Evolutionary conservation across 2,329 filamentous ascomycete species (phyloP).

Genomic region (Aspergillus sp.): DNA sequence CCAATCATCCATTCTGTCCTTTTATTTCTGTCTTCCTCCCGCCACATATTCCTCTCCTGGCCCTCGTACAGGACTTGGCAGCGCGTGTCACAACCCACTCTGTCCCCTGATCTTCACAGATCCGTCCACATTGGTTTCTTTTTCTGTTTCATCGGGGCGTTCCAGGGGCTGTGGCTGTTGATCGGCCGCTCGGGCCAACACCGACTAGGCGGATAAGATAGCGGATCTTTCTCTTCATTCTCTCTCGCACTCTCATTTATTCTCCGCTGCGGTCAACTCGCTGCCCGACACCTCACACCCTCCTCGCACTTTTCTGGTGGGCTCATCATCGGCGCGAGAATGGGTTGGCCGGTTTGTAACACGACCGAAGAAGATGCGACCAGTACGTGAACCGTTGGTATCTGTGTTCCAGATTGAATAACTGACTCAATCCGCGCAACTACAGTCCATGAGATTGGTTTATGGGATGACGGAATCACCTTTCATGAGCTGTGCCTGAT

Average conservation of each 20-base stretch:
- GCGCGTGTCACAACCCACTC: no score
- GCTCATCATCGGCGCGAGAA: conserved; percentile 18
- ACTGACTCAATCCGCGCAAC: background rate
- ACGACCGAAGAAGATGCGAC: conserved; percentile 47
- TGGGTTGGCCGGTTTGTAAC: conserved; percentile 52
- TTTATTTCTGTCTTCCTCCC: background rate
- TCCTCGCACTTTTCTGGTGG: background rate
- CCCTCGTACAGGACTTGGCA: background rate
- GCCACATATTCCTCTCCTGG: background rate
- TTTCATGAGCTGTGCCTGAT: conserved; percentile 59
- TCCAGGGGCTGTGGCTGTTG: conserved; percentile 11
- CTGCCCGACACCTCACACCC: conserved; percentile 1
- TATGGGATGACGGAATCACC: conserved; percentile 53
- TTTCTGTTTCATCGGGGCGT: background rate
- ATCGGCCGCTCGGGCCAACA: conserved; percentile 7
- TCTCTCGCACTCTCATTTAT: background rate
- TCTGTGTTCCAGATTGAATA: background rate
- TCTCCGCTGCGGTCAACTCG: background rate
- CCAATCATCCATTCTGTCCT: background rate
- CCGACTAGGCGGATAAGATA: conserved; percentile 14
- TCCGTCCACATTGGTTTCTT: background rate
- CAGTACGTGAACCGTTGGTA: conserved; percentile 30
- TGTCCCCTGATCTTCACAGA: no score
- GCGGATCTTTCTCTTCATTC: background rate
- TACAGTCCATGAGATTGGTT: conserved; percentile 47